These are phyloP conservation scores for Hemileccinum impolitum DNA, from an alignment of 768 basidiomycete genomes.

Conservation along the genomic window DNA sequence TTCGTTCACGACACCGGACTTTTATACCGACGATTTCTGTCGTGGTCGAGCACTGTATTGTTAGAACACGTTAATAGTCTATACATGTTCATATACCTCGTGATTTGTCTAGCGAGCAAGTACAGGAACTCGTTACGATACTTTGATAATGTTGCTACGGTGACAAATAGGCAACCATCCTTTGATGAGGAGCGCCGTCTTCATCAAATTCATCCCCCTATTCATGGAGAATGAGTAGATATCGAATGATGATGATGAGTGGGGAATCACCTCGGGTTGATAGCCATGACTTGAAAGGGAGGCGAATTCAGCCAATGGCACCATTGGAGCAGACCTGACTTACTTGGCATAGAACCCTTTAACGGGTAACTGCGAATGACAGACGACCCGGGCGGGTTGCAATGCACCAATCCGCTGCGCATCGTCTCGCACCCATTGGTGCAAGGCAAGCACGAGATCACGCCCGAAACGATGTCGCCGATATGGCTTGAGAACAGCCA, in stretches of 20 bases:
- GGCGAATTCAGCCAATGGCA: slow-evolving; percentile 11
- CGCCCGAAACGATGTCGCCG: slow-evolving; percentile 63
- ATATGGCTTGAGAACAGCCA: slow-evolving; percentile 65
- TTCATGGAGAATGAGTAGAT: slow-evolving; percentile 19
- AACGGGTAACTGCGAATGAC: slow-evolving; percentile 68
- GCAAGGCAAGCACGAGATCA: slow-evolving; percentile 59
- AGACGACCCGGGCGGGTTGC: slow-evolving; percentile 43
- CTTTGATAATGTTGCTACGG: slow-evolving; percentile 31
- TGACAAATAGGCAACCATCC: slow-evolving; percentile 63
- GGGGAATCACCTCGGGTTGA: slow-evolving; percentile 51
- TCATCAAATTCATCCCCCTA: slow-evolving; percentile 76
- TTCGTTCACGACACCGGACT: slow-evolving; percentile 31
- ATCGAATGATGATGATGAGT: slow-evolving; percentile 19
- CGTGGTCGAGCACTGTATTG: slow-evolving; percentile 36
- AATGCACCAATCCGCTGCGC: slow-evolving; percentile 17
- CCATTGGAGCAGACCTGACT: slow-evolving; percentile 11
- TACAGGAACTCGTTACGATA: slow-evolving; percentile 24
- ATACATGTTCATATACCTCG: slow-evolving; percentile 33
- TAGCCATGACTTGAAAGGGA: slow-evolving; percentile 60
- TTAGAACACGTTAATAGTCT: slow-evolving; percentile 33
- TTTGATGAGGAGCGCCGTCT: slow-evolving; percentile 84
- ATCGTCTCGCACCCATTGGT: slow-evolving; percentile 54
- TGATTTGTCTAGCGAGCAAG: slow-evolving; percentile 15
- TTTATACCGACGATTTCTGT: slow-evolving; percentile 32
- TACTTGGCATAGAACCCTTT: slow-evolving; percentile 78